Evolutionary conservation across 2,329 filamentous ascomycete species (phyloP), one percentile per base, ranked within the genome.

Genomic region (Geosmithia morbida): DNA sequence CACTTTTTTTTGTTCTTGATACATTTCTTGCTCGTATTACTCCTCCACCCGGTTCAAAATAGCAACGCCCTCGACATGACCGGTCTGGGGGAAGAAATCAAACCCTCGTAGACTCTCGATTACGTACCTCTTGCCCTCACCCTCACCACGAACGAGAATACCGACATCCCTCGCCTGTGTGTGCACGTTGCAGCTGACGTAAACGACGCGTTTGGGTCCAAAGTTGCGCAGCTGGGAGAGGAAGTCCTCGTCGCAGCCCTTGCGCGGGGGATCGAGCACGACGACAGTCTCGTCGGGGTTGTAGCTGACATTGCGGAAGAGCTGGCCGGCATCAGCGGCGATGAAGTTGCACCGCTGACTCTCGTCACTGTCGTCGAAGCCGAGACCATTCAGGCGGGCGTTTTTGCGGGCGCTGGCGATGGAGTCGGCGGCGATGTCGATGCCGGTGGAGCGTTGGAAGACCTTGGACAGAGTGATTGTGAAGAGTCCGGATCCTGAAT

Each of bases 151-250:
- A 1, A 97, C 87, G 57, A 98, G 66, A 51, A 90, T 79, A 0
- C 89, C 92, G 1, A 98, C 81, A 64, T 98, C 92, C 47, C 92
- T 71, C 14, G 92, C 92, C 72, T 97, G 92, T 8, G 90, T 97
- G 61, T 98, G 92, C 53, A 98, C 92, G 59, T 98, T 98, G 58
- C 92, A 98, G 60, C 86, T 94, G 41, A 98, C 90, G 61, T 98
- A 98, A 4, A 95, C 79, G 11, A 98, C 79, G 50, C 92, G 73
- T 52, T 74, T 73, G 0, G 92, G 90, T 1, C 75, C 84, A 57
- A 86, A 96, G 6, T 69, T 65, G 47, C 96, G 67, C 57, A 98
- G 65, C 68, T 98, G 92, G 16, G 70, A 65, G 41, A 98, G 66
- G 62, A 98, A 98, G 52, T 77, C 77, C 44, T 81, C 79, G 56